Evolutionary conservation across 208 protist species (phyloP).

Genomic region (Trypanosoma boissoni): DNA sequence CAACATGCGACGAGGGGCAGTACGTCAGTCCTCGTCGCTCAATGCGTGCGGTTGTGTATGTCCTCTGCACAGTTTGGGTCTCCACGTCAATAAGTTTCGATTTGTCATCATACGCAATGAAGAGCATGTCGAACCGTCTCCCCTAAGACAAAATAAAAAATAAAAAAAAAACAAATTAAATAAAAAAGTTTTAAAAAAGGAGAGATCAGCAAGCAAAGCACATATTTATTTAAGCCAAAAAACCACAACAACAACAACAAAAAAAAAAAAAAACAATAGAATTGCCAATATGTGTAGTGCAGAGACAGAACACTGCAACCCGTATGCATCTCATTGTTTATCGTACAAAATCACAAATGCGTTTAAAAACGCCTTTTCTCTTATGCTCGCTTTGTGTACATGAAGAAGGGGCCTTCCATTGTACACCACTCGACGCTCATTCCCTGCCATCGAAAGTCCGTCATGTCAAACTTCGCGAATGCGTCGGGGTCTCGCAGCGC

Average conservation of each 20-base stretch:
- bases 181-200: background rate
- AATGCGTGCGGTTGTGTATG: constrained; percentile 36
- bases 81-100: constrained; percentile 57
- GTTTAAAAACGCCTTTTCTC: constrained; percentile 9
- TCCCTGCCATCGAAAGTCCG: constrained; percentile 70
- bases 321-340: background rate
- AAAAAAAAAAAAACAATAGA: constrained; percentile 5
- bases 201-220: constrained; percentile 19
- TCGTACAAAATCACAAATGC: constrained; percentile 8
- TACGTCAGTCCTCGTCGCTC: constrained; percentile 38
- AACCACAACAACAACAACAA: constrained; percentile 1
- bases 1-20: constrained; percentile 30
- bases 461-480: constrained; percentile 68
- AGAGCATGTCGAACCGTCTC: constrained; percentile 42
- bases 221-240: constrained; percentile 16
- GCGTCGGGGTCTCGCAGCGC: constrained; percentile 67
- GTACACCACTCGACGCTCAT: constrained; percentile 72
- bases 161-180: background rate
- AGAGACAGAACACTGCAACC: too few species aligned
- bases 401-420: constrained; percentile 51
- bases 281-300: background rate
- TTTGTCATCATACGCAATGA: constrained; percentile 47
- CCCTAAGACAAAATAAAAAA: background rate
- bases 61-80: constrained; percentile 42
- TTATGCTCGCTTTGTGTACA: constrained; percentile 36